Conservation (phyloP, 2,329 filamentous ascomycete species). For the Sarocladium strictum region DNA sequence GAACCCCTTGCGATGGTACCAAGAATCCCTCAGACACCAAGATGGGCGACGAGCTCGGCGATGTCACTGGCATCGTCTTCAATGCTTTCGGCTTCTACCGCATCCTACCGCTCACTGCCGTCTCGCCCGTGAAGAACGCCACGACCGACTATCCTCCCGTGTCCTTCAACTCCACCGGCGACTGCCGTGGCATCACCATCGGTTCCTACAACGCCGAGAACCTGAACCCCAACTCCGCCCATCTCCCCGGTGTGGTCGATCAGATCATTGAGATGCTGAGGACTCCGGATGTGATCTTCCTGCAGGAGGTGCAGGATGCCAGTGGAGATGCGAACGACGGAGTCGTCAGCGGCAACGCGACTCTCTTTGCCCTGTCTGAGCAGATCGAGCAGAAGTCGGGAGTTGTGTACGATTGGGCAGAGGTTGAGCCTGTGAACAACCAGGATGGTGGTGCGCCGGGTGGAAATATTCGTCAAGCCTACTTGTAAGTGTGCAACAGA, state of each 20-base stretch:
- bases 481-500: constrained; percentile 34
- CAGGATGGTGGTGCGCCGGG: constrained; percentile 61
- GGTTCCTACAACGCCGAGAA: constrained; percentile 69
- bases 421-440: constrained; percentile 53
- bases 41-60: constrained; percentile 57
- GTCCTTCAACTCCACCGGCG: constrained; percentile 45
- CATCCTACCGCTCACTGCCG: constrained; percentile 55
- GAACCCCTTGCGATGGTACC: constrained; percentile 58
- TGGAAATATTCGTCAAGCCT: constrained; percentile 66
- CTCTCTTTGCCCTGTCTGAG: constrained; percentile 48
- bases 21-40: constrained; percentile 53
- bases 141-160: constrained; percentile 44
- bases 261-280: constrained; percentile 61
- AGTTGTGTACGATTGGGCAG: constrained; percentile 52
- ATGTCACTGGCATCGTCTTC: constrained; percentile 63
- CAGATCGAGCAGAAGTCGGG: constrained; percentile 45
- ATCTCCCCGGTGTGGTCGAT: constrained; percentile 51
- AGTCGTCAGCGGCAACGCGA: constrained; percentile 48
- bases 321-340: constrained; percentile 56
- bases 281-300: constrained; percentile 58
- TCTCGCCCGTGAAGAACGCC: constrained; percentile 40
- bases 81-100: constrained; percentile 64
- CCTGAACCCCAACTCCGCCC: constrained; percentile 48
- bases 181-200: constrained; percentile 56
- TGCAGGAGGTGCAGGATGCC: constrained; percentile 68